A percentile compares a stretch with the other conserved stretches of the same genome.
These are phyloP conservation scores for Leccinellum rugosiceps DNA, from an alignment of 768 basidiomycete genomes.

Conservation along the genomic window DNA sequence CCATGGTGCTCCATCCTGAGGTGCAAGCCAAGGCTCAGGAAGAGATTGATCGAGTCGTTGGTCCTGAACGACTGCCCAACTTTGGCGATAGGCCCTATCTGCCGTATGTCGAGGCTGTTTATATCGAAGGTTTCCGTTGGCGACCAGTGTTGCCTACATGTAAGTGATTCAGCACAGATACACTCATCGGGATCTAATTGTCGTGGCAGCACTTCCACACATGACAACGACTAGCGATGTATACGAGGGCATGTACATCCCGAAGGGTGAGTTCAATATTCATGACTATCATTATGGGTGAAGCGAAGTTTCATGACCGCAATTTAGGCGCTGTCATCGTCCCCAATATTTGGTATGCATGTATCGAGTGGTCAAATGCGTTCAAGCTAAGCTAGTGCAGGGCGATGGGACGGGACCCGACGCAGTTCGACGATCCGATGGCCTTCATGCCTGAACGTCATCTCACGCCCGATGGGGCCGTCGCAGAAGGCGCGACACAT, in stretches of 20 bases:
- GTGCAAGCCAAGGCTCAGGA: constrained; percentile 30
- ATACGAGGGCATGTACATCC: constrained; percentile 29
- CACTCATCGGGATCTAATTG: neutral
- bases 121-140: constrained; percentile 33
- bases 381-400: constrained; percentile 21
- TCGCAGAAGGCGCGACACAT: constrained; percentile 1
- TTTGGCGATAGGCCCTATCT: constrained; percentile 26
- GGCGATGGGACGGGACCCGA: constrained; percentile 49
- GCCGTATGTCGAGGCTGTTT: constrained; percentile 33
- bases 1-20: constrained; percentile 33
- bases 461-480: constrained; percentile 26
- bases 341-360: constrained; percentile 23
- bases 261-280: constrained; percentile 20
- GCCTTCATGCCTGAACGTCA: constrained; percentile 57
- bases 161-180: constrained; percentile 7
- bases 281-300: neutral
- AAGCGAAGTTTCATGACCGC: neutral
- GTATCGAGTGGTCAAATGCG: neutral
- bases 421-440: constrained; percentile 49
- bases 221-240: constrained; percentile 23
- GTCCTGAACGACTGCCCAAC: constrained; percentile 28
- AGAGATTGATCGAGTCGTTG: constrained; percentile 32
- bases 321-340: constrained; percentile 19
- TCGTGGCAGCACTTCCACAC: constrained; percentile 21
- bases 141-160: constrained; percentile 26